Percentiles rank a stretch among this genome's conserved stretches.
Evolutionary conservation across 768 basidiomycete genomes (phyloP).

Genomic region (Steccherinum ochraceum): DNA sequence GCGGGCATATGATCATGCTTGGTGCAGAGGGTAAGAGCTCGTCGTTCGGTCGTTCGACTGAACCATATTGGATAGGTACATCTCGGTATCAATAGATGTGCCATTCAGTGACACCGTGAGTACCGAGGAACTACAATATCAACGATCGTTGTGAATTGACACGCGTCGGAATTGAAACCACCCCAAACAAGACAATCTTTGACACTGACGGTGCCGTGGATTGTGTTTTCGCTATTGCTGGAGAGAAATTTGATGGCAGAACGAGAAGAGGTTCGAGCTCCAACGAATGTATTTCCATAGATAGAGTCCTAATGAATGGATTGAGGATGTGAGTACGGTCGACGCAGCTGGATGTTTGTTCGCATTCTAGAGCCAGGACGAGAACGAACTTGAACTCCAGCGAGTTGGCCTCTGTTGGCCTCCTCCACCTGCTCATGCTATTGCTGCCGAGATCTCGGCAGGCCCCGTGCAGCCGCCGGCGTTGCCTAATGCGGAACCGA

Average conservation of each 20-base stretch:
- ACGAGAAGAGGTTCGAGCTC: background rate
- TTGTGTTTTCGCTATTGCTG: constrained; percentile 1
- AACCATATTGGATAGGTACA: background rate
- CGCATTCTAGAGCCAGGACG: no score
- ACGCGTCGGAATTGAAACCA: background rate
- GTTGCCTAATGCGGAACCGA: background rate
- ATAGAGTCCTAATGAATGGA: background rate
- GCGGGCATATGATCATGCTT: background rate
- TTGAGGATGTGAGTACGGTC: background rate
- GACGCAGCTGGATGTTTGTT: background rate
- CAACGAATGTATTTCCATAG: background rate
- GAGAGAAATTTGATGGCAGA: constrained; percentile 4
- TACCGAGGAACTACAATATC: background rate
- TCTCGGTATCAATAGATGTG: background rate
- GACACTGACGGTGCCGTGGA: constrained; percentile 3
- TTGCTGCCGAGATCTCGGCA: background rate
- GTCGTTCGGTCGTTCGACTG: background rate
- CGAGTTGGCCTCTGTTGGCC: no score
- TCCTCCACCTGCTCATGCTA: no score
- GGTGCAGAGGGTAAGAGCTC: background rate
- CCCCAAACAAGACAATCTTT: background rate
- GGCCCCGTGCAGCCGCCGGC: background rate
- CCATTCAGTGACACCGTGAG: background rate
- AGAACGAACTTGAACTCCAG: no score
- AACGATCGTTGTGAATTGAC: constrained; percentile 1